phyloP scores from a whole-genome alignment of 106 monocot genomes.

The Agapanthus africanus region DNA sequence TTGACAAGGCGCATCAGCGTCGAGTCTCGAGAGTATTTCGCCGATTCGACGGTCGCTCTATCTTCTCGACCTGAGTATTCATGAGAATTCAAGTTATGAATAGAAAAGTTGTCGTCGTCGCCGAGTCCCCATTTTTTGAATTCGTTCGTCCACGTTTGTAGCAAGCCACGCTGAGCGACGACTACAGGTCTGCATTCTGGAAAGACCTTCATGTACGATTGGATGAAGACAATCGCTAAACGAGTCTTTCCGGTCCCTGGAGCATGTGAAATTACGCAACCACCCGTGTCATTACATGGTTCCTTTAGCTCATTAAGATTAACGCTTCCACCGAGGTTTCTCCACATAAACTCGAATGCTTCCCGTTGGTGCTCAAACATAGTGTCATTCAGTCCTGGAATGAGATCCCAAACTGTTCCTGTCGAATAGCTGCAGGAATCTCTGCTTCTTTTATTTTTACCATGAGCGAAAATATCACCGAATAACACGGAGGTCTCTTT shows the following conservation, averaged over 20 bases:
- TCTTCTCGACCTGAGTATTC: constrained; percentile 45
- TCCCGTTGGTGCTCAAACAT: constrained; percentile 57
- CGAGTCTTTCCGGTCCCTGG: constrained; percentile 85
- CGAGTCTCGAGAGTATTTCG: neutral
- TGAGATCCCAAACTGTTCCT: constrained; percentile 76
- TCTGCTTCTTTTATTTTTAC: neutral
- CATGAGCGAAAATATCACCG: neutral
- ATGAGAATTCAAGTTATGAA: constrained; percentile 46
- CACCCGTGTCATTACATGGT: constrained; percentile 15
- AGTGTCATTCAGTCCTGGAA: constrained; percentile 31
- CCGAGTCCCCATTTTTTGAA: constrained; percentile 55
- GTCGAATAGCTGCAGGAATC: neutral
- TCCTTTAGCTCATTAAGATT: constrained; percentile 24
- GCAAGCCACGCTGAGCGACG: constrained; percentile 51
- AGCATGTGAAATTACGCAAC: constrained; percentile 73
- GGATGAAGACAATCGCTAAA: constrained; percentile 53
- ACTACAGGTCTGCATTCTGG: constrained; percentile 60
- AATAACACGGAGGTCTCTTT: neutral
- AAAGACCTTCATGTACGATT: constrained; percentile 49
- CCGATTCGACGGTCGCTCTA: constrained; percentile 10
- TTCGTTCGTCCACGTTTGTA: constrained; percentile 60
- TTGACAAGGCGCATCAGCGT: constrained; percentile 20
- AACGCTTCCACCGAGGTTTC: constrained; percentile 28
- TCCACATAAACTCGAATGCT: constrained; percentile 65
- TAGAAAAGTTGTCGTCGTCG: constrained; percentile 24